These are phyloP conservation scores for Trichosporon sp. DNA, from an alignment of 1,284 basidiomycete species.

Conservation along the genomic window DNA sequence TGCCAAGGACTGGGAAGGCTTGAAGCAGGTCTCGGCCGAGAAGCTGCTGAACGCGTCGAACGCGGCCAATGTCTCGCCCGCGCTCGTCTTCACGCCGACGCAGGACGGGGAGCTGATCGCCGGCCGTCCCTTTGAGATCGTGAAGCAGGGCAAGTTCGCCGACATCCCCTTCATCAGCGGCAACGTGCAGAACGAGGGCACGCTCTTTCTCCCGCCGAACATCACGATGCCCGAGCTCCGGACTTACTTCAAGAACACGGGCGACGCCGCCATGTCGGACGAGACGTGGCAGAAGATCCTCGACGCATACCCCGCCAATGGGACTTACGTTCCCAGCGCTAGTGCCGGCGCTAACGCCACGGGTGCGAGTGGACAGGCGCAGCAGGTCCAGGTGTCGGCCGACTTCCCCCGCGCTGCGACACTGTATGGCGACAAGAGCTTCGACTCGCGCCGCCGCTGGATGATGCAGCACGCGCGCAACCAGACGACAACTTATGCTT, in stretches of 20 bases:
- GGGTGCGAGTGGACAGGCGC: background rate
- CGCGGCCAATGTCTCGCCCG: background rate
- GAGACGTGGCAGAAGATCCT: slow-evolving; percentile 27
- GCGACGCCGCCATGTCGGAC: slow-evolving; percentile 30
- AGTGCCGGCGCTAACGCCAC: background rate
- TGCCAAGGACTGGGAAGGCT: slow-evolving; percentile 35
- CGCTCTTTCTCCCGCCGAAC: slow-evolving; percentile 1
- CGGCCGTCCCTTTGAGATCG: slow-evolving; percentile 42
- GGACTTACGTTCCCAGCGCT: background rate
- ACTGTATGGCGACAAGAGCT: slow-evolving; percentile 41
- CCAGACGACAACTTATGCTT: slow-evolving; percentile 39
- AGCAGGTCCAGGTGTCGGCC: background rate
- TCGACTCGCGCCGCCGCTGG: slow-evolving; percentile 43
- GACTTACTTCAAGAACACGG: slow-evolving; percentile 21
- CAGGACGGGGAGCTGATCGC: slow-evolving; percentile 53
- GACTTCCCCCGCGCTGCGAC: slow-evolving; percentile 23
- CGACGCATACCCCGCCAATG: slow-evolving; percentile 24
- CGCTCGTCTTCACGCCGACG: slow-evolving; percentile 32
- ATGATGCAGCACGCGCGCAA: slow-evolving; percentile 37
- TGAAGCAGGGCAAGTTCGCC: slow-evolving; percentile 46
- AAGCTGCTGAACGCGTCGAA: slow-evolving; percentile 38
- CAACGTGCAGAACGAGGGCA: slow-evolving; percentile 51
- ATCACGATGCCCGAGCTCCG: slow-evolving; percentile 20
- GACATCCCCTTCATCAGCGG: slow-evolving; percentile 55
- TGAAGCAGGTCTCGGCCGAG: slow-evolving; percentile 41